These are phyloP conservation scores for Porpolomopsis calyptriformis DNA, from an alignment of 768 basidiomycete genomes.

Conservation along the genomic window DNA sequence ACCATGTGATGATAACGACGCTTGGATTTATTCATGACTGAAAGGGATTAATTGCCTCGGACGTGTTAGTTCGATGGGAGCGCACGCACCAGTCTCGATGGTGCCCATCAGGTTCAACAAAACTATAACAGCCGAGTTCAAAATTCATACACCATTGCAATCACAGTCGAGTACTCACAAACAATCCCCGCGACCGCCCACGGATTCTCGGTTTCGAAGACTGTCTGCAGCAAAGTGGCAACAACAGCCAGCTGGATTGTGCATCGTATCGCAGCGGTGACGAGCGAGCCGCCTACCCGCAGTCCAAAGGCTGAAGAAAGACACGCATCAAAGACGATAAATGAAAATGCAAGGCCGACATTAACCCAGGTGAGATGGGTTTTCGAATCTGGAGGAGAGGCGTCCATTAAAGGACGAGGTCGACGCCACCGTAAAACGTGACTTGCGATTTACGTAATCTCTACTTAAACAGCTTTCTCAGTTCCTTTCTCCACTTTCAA, in stretches of 20 bases:
- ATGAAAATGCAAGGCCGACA: constrained; percentile 63
- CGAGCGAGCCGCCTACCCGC: constrained; percentile 55
- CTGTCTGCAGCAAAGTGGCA: constrained; percentile 54
- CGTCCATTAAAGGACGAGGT: not conserved
- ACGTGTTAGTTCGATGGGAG: constrained; percentile 1
- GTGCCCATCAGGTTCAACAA: constrained; percentile 70
- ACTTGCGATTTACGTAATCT: too few species aligned
- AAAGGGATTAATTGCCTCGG: not conserved
- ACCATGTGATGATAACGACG: constrained; percentile 70
- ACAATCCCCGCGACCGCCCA: constrained; percentile 69
- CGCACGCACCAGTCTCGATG: constrained; percentile 55
- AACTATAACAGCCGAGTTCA: constrained; percentile 24
- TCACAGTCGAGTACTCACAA: constrained; percentile 35
- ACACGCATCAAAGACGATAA: constrained; percentile 62
- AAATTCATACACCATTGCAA: not conserved
- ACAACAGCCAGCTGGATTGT: constrained; percentile 69
- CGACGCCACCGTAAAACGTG: too few species aligned
- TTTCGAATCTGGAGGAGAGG: not conserved
- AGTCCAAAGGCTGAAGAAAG: constrained; percentile 57
- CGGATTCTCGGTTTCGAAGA: constrained; percentile 66
- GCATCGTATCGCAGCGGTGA: constrained; percentile 65
- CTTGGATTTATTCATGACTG: constrained; percentile 73
- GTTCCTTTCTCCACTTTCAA: too few species aligned
- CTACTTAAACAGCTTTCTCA: too few species aligned
- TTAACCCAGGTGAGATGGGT: constrained; percentile 43